Evolutionary conservation across 2,329 filamentous ascomycete species (phyloP), one percentile per base, ranked within the genome.

Genomic region (Elsinoe ampelina): DNA sequence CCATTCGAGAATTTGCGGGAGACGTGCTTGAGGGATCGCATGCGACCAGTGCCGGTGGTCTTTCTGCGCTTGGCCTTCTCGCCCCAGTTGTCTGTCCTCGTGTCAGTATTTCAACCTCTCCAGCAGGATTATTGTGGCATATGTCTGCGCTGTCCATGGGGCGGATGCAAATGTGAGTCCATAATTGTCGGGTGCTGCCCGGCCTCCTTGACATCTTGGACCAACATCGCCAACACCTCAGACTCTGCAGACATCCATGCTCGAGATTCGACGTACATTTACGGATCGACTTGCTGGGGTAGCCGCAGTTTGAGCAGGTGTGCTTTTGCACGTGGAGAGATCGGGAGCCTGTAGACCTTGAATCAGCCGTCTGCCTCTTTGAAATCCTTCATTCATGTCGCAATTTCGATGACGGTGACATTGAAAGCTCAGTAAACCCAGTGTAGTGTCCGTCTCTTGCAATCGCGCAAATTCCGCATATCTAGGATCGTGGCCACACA

Each of bases 1-100:
- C 90, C 91, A 80, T 98, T 98, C 82, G 86, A 89, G 85, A 95
- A 95, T 79, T 84, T 84, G 76, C 93, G 86, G 73, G 90, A 81
- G 74, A 98, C 85, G 71, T 82, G 83, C 83, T 95, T 95, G 75
- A 98, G 83, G 80, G 91, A 89, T 74, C 89, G 85, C 86, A 91
- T 93, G 77, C 93, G 89, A 77, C 93, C 93, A 73, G 89, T 92
- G 71, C 93, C 93, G 75, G 88, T 92, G 73, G 92, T 96, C 91
- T 96, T 97, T 87, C 93, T 95, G 78, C 93, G 84, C 89, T 97
- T 97, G 71, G 91, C 92, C 88, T 98, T 98, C 85, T 97, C 92
- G 77, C 88, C 84, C 93, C 93, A 98, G 88, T 98, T 96, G 86
- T 86, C 92, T 97, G 73, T 74, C 30, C 42, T 32, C 35, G 52